Base-by-base conservation (phyloP, 352 stramenopile species). In the Plasmopara viticola region DNA sequence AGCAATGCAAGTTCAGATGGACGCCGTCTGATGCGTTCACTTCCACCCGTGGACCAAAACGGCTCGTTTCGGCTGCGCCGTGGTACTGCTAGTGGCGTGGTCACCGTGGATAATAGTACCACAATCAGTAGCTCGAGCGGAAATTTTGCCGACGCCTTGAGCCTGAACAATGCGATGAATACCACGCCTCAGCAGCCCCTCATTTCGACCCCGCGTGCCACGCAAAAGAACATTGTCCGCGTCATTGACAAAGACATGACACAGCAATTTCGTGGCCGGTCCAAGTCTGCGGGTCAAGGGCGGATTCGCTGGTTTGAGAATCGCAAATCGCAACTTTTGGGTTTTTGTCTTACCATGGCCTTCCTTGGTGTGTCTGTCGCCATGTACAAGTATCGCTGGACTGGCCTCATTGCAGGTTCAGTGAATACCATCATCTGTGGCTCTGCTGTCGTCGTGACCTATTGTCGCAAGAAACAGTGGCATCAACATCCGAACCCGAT, bases 231-330 rank as follows among this genome's bases (percentile, higher is more conserved):
- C 53, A 78, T 89, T 55, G 90, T 94, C 44, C 84, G 84, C 41
- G 84, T 94, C 13, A 94, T 94, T 58, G 87, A 94, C 69, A 94
- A 94, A 62, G 84, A 94, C 54, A 90, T 94, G 79, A 89, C 81
- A 35, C 58, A 82, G 40, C 79, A 94, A 57, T 94, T 94, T 61
- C 78, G 80, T 17, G 84, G 84, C 15, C 79, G 81, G 29, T 70
- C 78, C 44, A 78, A 87, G 54, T 89, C 78, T 14, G 69, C 70
- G 6, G 68, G 79, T 18, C 76, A 89, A 40, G 71, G 76, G 48
- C 79, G 78, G 35, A 90, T 94, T 51, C 74, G 74, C 44, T 94
- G 84, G 84, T 92, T 94, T 44, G 84, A 94, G 62, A 94, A 94
- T 57, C 78, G 84, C 15, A 94, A 94, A 66, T 91, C 79, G 37